Conservation (phyloP, 2,329 filamentous ascomycete genomes). For the Epicoccum nigrum region DNA sequence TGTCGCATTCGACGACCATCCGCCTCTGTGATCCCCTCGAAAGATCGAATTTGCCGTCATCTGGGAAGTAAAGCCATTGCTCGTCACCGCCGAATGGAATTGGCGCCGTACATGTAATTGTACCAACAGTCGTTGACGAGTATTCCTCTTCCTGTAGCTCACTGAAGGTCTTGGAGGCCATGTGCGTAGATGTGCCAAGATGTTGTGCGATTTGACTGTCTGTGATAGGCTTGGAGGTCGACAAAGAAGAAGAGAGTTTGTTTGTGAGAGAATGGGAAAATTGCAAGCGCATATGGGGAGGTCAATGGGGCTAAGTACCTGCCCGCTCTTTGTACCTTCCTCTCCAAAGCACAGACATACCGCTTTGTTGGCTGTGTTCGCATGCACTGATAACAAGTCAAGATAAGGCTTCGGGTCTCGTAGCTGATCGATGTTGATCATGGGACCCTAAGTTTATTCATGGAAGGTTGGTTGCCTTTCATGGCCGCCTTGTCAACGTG, state of each 20-base stretch:
- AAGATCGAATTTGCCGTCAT: conserved; percentile 51
- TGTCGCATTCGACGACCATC: conserved; percentile 50
- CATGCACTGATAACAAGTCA: conserved; percentile 25
- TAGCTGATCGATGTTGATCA: conserved; percentile 14
- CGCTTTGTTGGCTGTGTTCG: conserved; percentile 35
- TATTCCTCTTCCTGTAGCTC: conserved; percentile 18
- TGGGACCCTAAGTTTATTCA: conserved; percentile 14
- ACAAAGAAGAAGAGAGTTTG: conserved; percentile 7
- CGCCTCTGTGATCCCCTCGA: conserved; percentile 46
- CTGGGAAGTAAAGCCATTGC: conserved; percentile 51
- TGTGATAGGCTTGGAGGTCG: neutral
- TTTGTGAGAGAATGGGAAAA: neutral
- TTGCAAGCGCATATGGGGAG: conserved; percentile 2
- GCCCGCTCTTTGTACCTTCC: conserved; percentile 15
- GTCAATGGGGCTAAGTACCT: conserved; percentile 1
- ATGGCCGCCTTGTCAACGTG: conserved; percentile 2
- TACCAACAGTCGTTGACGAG: conserved; percentile 28
- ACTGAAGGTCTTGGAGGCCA: conserved; percentile 20
- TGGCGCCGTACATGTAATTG: conserved; percentile 46
- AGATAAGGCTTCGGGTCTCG: conserved; percentile 35
- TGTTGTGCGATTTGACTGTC: neutral
- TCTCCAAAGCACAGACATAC: conserved; percentile 12
- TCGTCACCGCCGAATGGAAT: conserved; percentile 50
- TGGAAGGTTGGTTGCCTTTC: conserved; percentile 10
- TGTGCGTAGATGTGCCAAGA: neutral